Percentiles rank a stretch among this genome's conserved stretches.
Conservation (phyloP, 768 basidiomycete genomes). For the Rhodotorula sphaerocarpa region DNA sequence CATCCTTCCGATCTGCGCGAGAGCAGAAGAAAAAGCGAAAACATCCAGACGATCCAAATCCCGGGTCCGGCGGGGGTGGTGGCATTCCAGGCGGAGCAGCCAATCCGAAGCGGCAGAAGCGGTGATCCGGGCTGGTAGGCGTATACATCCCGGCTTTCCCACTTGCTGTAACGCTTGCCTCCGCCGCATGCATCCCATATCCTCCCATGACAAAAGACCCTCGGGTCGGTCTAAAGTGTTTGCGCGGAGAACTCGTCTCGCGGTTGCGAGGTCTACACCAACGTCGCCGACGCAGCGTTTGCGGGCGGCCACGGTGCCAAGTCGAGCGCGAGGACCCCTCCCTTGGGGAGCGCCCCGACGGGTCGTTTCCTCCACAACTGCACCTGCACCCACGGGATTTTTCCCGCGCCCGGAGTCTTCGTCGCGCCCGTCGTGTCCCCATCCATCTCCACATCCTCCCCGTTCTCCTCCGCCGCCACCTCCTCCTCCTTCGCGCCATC, state of each 20-base stretch:
- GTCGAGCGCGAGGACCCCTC: conserved; percentile 16
- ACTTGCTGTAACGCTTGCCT: too few relatives aligned
- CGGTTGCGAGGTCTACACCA: too few relatives aligned
- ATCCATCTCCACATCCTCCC: too few relatives aligned
- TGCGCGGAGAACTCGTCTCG: too few relatives aligned
- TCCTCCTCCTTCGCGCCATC: too few relatives aligned
- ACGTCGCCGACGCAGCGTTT: background rate
- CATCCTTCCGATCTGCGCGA: too few relatives aligned
- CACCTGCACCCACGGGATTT: background rate
- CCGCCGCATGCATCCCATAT: too few relatives aligned
- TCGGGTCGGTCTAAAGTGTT: too few relatives aligned
- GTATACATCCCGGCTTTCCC: too few relatives aligned
- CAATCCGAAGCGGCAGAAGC: conserved; percentile 6
- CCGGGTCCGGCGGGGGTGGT: background rate
- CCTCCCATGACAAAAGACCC: too few relatives aligned
- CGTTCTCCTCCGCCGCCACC: background rate
- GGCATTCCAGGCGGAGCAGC: background rate
- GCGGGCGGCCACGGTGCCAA: background rate
- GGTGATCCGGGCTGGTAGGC: background rate
- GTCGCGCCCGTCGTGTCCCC: too few relatives aligned
- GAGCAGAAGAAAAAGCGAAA: conserved; percentile 18
- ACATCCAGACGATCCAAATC: background rate
- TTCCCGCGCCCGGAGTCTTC: too few relatives aligned
- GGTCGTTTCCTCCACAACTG: conserved; percentile 10
- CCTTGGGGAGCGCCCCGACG: conserved; percentile 16